These are phyloP conservation scores for Boletus sp. DNA, from an alignment of 768 basidiomycete species.

Conservation along the genomic window DNA sequence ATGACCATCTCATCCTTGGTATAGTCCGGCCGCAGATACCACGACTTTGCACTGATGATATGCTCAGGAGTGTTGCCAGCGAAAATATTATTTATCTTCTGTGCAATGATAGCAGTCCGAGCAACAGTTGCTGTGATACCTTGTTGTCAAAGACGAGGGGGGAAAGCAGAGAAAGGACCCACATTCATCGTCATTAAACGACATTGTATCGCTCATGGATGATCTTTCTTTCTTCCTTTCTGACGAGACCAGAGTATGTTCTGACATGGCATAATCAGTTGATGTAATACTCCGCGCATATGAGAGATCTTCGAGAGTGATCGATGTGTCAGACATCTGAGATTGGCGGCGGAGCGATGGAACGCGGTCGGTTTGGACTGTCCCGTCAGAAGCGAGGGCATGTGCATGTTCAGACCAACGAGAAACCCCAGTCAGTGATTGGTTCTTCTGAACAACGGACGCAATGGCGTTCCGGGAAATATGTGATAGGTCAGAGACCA, in stretches of 20 bases:
- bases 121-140: slow-evolving; percentile 18
- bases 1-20: slow-evolving; percentile 78
- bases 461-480: slow-evolving; percentile 58
- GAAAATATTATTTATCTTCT: slow-evolving; percentile 67
- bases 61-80: slow-evolving; percentile 55
- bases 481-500: slow-evolving; percentile 60
- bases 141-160: not conserved
- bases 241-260: slow-evolving; percentile 24
- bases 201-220: slow-evolving; percentile 20
- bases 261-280: slow-evolving; percentile 25
- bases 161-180: not conserved
- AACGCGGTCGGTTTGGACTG: slow-evolving; percentile 16
- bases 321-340: slow-evolving; percentile 35
- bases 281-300: slow-evolving; percentile 20
- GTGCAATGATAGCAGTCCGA: slow-evolving; percentile 33
- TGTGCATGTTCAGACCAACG: slow-evolving; percentile 55
- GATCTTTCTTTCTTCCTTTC: slow-evolving; percentile 21
- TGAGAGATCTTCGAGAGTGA: slow-evolving; percentile 30
- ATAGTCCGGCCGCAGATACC: slow-evolving; percentile 86
- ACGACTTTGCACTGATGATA: slow-evolving; percentile 56
- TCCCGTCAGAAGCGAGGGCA: slow-evolving; percentile 54
- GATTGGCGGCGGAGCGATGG: slow-evolving; percentile 34
- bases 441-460: slow-evolving; percentile 55
- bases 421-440: slow-evolving; percentile 44
- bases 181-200: slow-evolving; percentile 29